A percentile compares a stretch with the other conserved stretches of the same genome.
Conservation (phyloP, 768 basidiomycete genomes). For the Pholiota molesta region DNA sequence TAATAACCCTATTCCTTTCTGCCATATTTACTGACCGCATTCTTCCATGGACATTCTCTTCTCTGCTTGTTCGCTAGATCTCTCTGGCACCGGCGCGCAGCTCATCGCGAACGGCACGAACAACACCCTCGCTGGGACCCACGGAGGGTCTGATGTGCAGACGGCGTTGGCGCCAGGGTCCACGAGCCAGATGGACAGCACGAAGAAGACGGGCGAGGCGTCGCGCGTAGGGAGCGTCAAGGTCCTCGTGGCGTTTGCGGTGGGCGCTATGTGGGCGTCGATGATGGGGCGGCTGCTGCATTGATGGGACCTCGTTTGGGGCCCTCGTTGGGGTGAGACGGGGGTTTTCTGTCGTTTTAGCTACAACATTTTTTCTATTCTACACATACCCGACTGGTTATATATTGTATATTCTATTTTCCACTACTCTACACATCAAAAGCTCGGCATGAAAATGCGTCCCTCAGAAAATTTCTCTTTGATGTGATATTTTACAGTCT, state of each 20-base stretch:
- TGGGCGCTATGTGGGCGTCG: neutral
- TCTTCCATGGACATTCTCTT: neutral
- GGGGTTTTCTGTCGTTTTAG: neutral
- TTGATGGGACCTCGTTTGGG: too few species aligned
- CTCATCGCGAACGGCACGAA: neutral
- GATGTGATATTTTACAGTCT: too few species aligned
- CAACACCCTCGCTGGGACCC: neutral
- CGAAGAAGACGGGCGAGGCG: neutral
- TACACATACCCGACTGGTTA: neutral
- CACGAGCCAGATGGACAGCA: neutral
- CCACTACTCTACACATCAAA: neutral
- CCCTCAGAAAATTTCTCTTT: too few species aligned
- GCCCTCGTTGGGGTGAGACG: too few species aligned
- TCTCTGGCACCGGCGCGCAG: neutral
- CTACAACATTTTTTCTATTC: neutral
- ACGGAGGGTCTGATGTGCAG: neutral
- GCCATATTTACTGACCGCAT: slow-evolving; percentile 10
- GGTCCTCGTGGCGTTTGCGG: neutral
- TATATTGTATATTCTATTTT: neutral
- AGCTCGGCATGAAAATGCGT: too few species aligned
- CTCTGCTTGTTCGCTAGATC: neutral
- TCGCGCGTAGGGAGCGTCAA: neutral
- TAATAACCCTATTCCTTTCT: neutral
- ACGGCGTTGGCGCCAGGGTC: neutral
- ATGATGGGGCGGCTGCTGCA: neutral